Base-by-base conservation (phyloP, 805 yeast genomes). In the Henningerozyma blattae region DNA sequence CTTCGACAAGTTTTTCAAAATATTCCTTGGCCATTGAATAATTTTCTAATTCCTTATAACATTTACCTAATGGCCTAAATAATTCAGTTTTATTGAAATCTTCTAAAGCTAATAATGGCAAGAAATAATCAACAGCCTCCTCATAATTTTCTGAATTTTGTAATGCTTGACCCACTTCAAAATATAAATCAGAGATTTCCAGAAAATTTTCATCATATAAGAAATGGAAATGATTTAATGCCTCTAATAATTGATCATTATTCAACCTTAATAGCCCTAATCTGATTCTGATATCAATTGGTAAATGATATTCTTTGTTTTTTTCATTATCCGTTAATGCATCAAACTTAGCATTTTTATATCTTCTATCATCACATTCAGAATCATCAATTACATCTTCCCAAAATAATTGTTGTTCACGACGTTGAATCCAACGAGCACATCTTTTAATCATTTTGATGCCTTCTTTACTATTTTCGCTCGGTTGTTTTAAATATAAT, bases 271-370 rank as follows among this genome's bases (percentile, higher is more conserved):
- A 65, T 9, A 75, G 55, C 0, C 95, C 94, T 17, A 91, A 52
- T 54, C 91, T 83, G 20, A 75, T 77, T 35, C 97, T 59, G 18
- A 91, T 82, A 59, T 89, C 97, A 31, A 87, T 75, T 2, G 97
- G 97, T 15, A 91, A 56, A 7, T 66, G 47, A 45, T 65, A 65
- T 25, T 58, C 42, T 36, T 61, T 54, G 4, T 57, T 52, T 35
- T 68, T 70, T 30, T 57, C 58, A 10, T 38, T 40, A 26, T 48
- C 50, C 1, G 65, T 45, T 18, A 72, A 42, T 1, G 63, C 54
- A 33, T 62, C 65, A 44, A 54, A 72, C 31, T 61, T 62, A 8
- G 60, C 54, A 43, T 65, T 65, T 29, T 65, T 68, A 25, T 59
- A 56, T 41, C 93, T 61, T 48, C 93, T 66, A 17, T 65, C 70